phyloP scores from a whole-genome alignment of 257 asterid species.

The Euphrasia confusa region DNA sequence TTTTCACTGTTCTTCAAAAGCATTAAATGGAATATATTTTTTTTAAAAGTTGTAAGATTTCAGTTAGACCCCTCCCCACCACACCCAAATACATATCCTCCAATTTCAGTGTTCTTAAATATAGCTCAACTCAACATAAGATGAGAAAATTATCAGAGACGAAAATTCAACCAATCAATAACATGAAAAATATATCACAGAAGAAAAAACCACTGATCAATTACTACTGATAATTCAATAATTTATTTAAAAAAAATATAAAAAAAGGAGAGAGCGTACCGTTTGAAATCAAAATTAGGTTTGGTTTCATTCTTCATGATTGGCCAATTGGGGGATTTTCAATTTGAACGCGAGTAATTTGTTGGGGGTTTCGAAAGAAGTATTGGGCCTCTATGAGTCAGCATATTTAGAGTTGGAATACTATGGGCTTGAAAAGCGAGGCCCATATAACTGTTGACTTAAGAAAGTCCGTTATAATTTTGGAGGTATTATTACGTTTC shows the following conservation, averaged over 20 bases:
- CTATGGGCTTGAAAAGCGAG: not conserved
- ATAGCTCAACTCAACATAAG: not conserved
- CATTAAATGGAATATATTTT: conserved; percentile 22
- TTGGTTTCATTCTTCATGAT: not conserved
- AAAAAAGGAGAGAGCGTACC: conserved; percentile 16
- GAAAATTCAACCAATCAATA: not conserved
- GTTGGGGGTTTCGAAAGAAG: not conserved
- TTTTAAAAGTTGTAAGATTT: not conserved
- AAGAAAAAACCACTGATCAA: not conserved
- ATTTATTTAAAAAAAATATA: not conserved
- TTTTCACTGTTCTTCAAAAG: conserved; percentile 23
- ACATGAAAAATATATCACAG: not conserved
- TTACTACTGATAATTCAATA: not conserved
- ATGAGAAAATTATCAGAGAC: not conserved
- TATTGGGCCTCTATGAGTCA: conserved; percentile 7
- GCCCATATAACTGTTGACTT: not conserved
- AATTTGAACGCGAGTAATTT: too few species aligned
- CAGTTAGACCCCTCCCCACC: not conserved
- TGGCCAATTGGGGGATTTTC: too few species aligned
- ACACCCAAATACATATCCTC: not conserved
- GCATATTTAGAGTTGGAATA: not conserved
- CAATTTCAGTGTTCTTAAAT: not conserved
- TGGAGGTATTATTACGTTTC: not conserved
- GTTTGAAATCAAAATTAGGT: not conserved
- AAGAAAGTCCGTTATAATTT: not conserved